Evolutionary conservation across 768 basidiomycete genomes (phyloP), one percentile per base, ranked within the genome.

Genomic region (Termitomyces sp.): DNA sequence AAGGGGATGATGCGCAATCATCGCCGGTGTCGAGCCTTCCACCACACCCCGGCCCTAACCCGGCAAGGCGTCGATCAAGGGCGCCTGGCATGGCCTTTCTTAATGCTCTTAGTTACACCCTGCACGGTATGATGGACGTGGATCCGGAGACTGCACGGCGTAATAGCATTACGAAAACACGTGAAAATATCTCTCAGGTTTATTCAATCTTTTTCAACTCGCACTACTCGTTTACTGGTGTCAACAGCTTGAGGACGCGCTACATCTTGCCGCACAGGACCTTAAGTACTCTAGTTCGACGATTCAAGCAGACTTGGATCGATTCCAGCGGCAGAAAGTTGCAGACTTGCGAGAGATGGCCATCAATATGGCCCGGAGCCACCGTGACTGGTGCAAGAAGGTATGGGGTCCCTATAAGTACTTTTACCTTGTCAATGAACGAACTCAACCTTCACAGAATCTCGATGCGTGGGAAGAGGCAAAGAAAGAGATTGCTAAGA

Each of bases 321-420:
- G 97, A 51, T 99, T 99, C 74, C 97, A 99, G 70, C 84, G 97
- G 24, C 97, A 98, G 77, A 99, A 99, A 70, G 97, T 99, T 3
- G 93, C 94, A 7, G 97, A 99, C 75, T 64, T 98, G 63, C 78
- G 94, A 37, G 92, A 96, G 70, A 94, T 99, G 94, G 76, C 88
- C 39, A 91, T 98, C 60, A 84, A 83, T 64, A 88, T 98, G 82
- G 91, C 94, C 0, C 81, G 82, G 65, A 89, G 87, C 54, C 97
- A 99, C 70, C 83, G 89, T 51, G 97, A 98, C 64, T 98, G 95
- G 95, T 96, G 94, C 72, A 88, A 90, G 77, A 92, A 94, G 86
- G 96, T 94, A 59, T 29, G 66, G n/a, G 16, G 51, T 45, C 22
- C 37, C 52, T 49, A n/a, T n/a, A n/a, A n/a, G n/a, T 46, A n/a